These are phyloP conservation scores for Aspergillus arachidicola DNA, from an alignment of 2,329 filamentous ascomycete genomes.

Conservation along the genomic window DNA sequence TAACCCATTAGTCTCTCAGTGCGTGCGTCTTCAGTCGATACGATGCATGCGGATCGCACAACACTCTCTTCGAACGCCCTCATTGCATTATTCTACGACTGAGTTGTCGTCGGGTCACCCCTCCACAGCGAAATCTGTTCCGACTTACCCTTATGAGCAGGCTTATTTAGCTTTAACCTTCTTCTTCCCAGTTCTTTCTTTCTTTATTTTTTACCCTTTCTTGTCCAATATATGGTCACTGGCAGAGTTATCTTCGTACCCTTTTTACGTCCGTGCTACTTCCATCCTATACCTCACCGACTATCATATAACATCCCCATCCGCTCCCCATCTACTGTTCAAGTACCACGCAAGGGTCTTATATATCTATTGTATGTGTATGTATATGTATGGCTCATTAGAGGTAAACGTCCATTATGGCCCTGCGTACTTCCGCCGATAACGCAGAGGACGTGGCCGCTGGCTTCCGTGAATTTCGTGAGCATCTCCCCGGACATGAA, in stretches of 20 bases:
- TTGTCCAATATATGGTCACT: neutral
- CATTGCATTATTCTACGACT: slow-evolving; percentile 18
- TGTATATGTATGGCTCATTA: slow-evolving; percentile 16
- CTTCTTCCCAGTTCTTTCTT: neutral
- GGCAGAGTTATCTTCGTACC: neutral
- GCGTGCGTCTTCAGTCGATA: slow-evolving; percentile 10
- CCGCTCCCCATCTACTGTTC: neutral
- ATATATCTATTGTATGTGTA: neutral
- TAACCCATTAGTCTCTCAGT: neutral
- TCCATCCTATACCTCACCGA: neutral
- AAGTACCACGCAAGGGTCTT: neutral
- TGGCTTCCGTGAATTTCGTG: slow-evolving; percentile 53
- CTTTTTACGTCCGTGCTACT: neutral
- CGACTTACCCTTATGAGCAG: slow-evolving; percentile 1
- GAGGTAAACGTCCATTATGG: slow-evolving; percentile 34
- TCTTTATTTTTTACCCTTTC: neutral
- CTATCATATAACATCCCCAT: neutral
- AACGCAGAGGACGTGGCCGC: slow-evolving; percentile 57
- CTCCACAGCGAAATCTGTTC: slow-evolving; percentile 13
- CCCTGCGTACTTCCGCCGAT: slow-evolving; percentile 47
- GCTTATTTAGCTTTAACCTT: slow-evolving; percentile 1
- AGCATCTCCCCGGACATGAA: slow-evolving; percentile 53
- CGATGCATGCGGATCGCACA: slow-evolving; percentile 23
- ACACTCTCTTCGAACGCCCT: slow-evolving; percentile 15
- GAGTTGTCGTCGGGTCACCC: slow-evolving; percentile 21